Percentiles rank a stretch among this genome's conserved stretches.
phyloP scores from a whole-genome alignment of 805 yeast species.

The Candida pseudofarinosa region DNA sequence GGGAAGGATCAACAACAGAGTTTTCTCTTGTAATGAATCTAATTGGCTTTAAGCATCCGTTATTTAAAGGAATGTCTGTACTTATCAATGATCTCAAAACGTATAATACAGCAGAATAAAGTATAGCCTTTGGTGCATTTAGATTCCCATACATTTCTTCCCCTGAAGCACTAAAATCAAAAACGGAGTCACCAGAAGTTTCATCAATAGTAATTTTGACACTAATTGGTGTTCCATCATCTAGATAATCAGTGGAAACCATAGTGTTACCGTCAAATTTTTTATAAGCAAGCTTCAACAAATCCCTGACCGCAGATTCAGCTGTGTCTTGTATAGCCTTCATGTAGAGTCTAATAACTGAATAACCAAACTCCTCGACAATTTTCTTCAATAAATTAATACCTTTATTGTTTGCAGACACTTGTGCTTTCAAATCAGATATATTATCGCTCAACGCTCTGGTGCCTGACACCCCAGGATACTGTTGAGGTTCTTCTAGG shows the following conservation, averaged over 20 bases:
- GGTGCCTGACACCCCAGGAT: conserved; percentile 82
- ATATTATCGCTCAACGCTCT: conserved; percentile 75
- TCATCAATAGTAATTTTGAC: conserved; percentile 44
- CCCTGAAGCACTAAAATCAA: conserved; percentile 80
- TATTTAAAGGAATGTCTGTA: conserved; percentile 82
- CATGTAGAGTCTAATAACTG: conserved; percentile 22
- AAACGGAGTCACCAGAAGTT: conserved; percentile 52
- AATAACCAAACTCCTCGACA: conserved; percentile 57
- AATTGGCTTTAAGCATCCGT: conserved; percentile 81
- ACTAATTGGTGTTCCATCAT: conserved; percentile 66
- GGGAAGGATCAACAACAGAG: conserved; percentile 58
- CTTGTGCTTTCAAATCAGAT: conserved; percentile 46
- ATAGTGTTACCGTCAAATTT: conserved; percentile 36
- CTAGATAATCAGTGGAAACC: conserved; percentile 59
- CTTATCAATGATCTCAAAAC: conserved; percentile 77
- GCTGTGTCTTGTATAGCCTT: conserved; percentile 23
- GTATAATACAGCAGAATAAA: conserved; percentile 79
- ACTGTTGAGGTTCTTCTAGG: conserved; percentile 65
- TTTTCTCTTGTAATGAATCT: conserved; percentile 40
- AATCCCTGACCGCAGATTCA: conserved; percentile 19
- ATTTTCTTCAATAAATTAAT: conserved; percentile 55
- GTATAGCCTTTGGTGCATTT: conserved; percentile 85
- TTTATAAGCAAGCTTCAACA: conserved; percentile 18
- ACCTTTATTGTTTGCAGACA: conserved; percentile 83
- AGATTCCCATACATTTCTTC: conserved; percentile 78